Evolutionary conservation across 1,284 basidiomycete species (phyloP).

Genomic region (Taiwanofungus camphoratus): DNA sequence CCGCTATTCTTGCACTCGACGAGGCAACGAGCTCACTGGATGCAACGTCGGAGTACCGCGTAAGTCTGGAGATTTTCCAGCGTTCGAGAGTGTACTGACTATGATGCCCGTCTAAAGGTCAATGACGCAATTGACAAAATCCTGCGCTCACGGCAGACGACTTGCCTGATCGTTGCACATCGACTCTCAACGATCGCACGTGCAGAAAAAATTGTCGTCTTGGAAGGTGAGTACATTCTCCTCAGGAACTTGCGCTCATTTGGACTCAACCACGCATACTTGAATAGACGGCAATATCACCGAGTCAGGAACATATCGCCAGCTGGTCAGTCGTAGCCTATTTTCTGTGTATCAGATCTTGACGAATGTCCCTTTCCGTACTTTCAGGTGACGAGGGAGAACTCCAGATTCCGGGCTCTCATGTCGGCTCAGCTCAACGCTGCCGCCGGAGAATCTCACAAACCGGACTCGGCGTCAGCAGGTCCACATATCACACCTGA

Average conservation of each 20-base stretch:
- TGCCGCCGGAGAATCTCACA: conserved; percentile 27
- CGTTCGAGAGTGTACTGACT: neutral
- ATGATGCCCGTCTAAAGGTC: conserved; percentile 39
- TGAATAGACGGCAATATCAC: conserved; percentile 67
- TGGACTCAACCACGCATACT: neutral
- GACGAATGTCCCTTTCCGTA: conserved; percentile 4
- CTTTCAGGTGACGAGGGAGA: conserved; percentile 49
- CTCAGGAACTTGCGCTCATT: neutral
- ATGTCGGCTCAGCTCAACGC: conserved; percentile 84
- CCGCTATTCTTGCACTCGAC: conserved; percentile 76
- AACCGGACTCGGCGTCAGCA: neutral
- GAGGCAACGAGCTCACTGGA: conserved; percentile 86
- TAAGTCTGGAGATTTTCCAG: conserved; percentile 20
- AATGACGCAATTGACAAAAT: conserved; percentile 92
- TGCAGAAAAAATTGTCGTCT: conserved; percentile 80
- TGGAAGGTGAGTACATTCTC: conserved; percentile 56
- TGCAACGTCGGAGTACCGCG: conserved; percentile 81
- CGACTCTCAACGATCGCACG: conserved; percentile 79
- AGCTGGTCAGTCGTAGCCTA: conserved; percentile 48
- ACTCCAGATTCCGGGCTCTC: conserved; percentile 74
- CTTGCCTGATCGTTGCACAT: conserved; percentile 87
- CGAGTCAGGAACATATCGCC: conserved; percentile 80
- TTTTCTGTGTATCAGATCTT: conserved; percentile 1
- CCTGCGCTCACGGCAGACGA: conserved; percentile 69
- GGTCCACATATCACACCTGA: neutral